Evolutionary conservation across 2,329 filamentous ascomycete genomes (phyloP).

Genomic region (Cercospora sp.): DNA sequence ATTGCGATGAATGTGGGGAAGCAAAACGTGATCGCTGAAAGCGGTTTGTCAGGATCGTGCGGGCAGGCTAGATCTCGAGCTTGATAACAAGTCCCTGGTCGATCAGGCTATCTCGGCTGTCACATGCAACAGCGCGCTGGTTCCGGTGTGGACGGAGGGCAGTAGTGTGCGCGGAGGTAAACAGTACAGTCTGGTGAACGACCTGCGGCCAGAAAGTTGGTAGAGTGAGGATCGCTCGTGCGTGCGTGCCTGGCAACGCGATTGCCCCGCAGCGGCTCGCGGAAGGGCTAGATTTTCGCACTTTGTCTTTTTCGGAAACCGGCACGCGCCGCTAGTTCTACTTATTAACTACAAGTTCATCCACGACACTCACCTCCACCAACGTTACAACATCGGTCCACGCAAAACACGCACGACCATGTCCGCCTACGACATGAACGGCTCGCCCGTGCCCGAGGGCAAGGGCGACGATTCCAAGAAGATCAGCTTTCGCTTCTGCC

Average conservation of each 20-base stretch:
- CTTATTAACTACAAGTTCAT: not conserved
- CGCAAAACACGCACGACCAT: conserved; percentile 18
- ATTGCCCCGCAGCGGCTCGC: not conserved
- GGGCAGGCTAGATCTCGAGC: conserved; percentile 7
- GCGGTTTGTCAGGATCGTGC: conserved; percentile 7
- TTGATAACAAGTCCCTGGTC: conserved; percentile 1
- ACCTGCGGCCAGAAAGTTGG: not conserved
- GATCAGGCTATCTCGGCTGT: not conserved
- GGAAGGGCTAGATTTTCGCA: not conserved
- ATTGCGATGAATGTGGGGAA: conserved; percentile 14
- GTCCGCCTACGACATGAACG: conserved; percentile 39
- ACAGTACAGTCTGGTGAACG: not conserved
- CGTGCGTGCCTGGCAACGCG: not conserved
- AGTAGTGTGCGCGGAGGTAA: not conserved
- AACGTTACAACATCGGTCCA: not conserved
- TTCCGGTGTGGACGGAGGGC: not conserved
- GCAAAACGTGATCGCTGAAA: conserved; percentile 11
- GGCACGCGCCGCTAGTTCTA: not conserved
- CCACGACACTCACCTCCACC: not conserved
- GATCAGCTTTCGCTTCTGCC: conserved; percentile 96
- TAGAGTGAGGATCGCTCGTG: not conserved
- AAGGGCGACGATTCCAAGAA: conserved; percentile 59
- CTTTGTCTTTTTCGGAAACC: not conserved
- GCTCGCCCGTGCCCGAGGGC: conserved; percentile 38
- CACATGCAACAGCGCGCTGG: conserved; percentile 3